Evolutionary conservation across 495 filamentous ascomycete species (phyloP).

Genomic region (Penicillium angulare): DNA sequence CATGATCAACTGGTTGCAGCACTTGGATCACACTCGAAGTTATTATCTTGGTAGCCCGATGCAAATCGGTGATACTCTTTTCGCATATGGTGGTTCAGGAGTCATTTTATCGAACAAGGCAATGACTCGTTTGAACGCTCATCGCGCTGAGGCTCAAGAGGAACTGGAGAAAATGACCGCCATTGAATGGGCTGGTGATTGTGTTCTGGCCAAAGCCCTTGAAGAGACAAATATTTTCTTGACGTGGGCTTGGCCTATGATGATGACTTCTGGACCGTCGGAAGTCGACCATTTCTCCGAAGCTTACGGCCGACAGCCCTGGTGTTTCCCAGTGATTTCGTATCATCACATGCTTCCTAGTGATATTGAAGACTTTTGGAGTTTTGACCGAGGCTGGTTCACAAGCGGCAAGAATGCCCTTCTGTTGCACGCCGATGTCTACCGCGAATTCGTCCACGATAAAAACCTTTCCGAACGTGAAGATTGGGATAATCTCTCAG

Average conservation of each 20-base stretch:
- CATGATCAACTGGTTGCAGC: slow-evolving; percentile 53
- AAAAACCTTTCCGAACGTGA: slow-evolving; percentile 12
- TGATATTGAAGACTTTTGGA: slow-evolving; percentile 43
- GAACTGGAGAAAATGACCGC: slow-evolving; percentile 32
- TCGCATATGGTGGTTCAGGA: slow-evolving; percentile 63
- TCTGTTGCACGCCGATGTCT: slow-evolving; percentile 35
- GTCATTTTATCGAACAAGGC: slow-evolving; percentile 47
- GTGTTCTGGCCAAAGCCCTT: slow-evolving; percentile 41
- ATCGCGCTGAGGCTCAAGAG: slow-evolving; percentile 13
- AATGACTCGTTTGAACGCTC: slow-evolving; percentile 17
- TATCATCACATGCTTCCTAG: slow-evolving; percentile 46
- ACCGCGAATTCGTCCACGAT: slow-evolving; percentile 27
- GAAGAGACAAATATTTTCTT: slow-evolving; percentile 30
- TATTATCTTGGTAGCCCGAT: slow-evolving; percentile 54
- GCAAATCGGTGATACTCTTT: slow-evolving; percentile 40
- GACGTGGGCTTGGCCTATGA: slow-evolving; percentile 41
- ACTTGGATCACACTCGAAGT: slow-evolving; percentile 47
- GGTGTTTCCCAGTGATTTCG: slow-evolving; percentile 50
- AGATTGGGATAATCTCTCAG: slow-evolving; percentile 36
- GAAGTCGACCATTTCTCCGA: slow-evolving; percentile 44
- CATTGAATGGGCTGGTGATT: slow-evolving; percentile 36
- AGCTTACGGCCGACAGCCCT: slow-evolving; percentile 39
- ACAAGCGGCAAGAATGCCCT: slow-evolving; percentile 28
- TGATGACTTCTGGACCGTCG: slow-evolving; percentile 29
- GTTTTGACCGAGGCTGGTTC: slow-evolving; percentile 49